Evolutionary conservation across 176 grass and related monocot genomes (phyloP), one percentile per base, ranked within the genome.

Genomic region (Alopecurus myosuroides): DNA sequence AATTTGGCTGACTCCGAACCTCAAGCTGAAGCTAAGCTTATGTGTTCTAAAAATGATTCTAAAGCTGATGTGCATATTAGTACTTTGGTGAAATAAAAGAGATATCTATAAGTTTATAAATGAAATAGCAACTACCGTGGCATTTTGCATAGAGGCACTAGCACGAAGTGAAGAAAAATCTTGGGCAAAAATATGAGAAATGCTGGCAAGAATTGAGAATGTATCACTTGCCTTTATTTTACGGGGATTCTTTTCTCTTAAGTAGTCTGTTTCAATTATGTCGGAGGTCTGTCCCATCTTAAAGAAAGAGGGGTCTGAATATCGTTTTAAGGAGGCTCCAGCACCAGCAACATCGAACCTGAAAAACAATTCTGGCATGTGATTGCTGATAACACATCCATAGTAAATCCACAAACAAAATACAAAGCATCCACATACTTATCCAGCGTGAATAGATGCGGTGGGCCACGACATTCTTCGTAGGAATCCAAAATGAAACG

Each of bases 301-400:
- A 82, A 99, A 96, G 76, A 96, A 94, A 94, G 97, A 99, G 44
- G 97, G 97, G 80, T 99, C 97, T 45, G 97, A 91, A 69, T 99
- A 99, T 84, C 97, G 86, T 86, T 99, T 99, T 46, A 96, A 92
- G 78, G 93, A 99, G 34, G 97, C 91, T 46, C 93, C 97, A 76
- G 93, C 93, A 92, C 97, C 97, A 76, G 97, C 91, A 85, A 92
- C 88, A 88, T 99, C 97, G 88, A 99, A 99, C 94, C 97, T 99
- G 80, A 82, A 87, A 70, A 89, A 88, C 7, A 81, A 87, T 77
- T 18, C 45, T 56, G 3, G 35, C 36, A 4, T 90, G 40, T 73
- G 23, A 90, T 46, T 83, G 48, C 56, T 20, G 28, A 84, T 62
- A 87, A 83, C n/a, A 23, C 53, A 71, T 39, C 52, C 34, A 78